Conservation (phyloP, 805 yeast genomes). For the Candida tibetensis region DNA sequence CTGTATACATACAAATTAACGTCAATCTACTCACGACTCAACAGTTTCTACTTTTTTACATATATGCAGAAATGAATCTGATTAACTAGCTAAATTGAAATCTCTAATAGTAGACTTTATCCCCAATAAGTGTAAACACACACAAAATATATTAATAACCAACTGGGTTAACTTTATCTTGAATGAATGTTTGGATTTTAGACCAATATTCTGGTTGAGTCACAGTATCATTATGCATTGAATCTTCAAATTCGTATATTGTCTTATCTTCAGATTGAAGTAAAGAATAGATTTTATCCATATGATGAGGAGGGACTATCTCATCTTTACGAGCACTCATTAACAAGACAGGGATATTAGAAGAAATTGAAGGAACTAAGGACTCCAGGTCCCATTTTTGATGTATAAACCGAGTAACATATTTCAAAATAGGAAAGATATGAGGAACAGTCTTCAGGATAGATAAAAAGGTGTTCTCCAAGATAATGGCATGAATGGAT, state of each 20-base stretch:
- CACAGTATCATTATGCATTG: conserved; percentile 83
- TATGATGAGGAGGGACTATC: conserved; percentile 86
- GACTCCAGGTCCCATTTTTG: conserved; percentile 81
- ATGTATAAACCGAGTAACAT: conserved; percentile 60
- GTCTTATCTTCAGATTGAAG: conserved; percentile 51
- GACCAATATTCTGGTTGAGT: conserved; percentile 78
- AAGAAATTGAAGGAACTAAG: conserved; percentile 49
- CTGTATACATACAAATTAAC: conserved; percentile 8
- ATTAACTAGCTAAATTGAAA: too few relatives aligned
- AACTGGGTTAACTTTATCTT: conserved; percentile 40
- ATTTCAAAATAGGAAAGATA: conserved; percentile 64
- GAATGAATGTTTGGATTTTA: conserved; percentile 53
- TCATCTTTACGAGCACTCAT: conserved; percentile 78
- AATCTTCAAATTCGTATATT: conserved; percentile 53
- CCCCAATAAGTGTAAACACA: too few relatives aligned
- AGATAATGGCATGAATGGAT: conserved; percentile 58
- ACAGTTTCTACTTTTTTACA: too few relatives aligned
- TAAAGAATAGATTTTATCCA: conserved; percentile 56
- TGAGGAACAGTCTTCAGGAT: conserved; percentile 70
- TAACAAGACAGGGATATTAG: conserved; percentile 62
- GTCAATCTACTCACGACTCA: conserved; percentile 4
- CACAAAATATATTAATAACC: conserved; percentile 31
- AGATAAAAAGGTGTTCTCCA: conserved; percentile 85
- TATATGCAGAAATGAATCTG: too few relatives aligned
- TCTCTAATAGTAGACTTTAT: too few relatives aligned